Conservation (phyloP, 2,329 filamentous ascomycete species). For the Zymoseptoria brevis region DNA sequence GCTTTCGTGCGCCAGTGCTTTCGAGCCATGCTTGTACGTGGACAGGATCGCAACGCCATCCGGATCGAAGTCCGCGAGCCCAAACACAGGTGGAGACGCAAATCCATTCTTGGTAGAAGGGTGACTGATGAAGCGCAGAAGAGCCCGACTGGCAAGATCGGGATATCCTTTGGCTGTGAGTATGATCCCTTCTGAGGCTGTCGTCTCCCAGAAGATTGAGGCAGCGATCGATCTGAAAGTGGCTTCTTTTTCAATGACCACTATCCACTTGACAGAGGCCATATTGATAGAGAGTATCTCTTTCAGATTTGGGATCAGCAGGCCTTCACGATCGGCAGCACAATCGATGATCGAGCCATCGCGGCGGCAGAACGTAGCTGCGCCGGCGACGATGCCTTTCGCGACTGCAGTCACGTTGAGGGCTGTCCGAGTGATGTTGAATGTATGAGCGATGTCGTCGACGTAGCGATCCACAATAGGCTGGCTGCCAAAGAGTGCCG, state of each 20-base stretch:
- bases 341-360: conserved; percentile 39
- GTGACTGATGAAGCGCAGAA: conserved; percentile 50
- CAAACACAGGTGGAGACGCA: conserved; percentile 46
- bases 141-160: conserved; percentile 60
- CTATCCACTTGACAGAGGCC: conserved; percentile 51
- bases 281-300: conserved; percentile 47
- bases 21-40: conserved; percentile 66
- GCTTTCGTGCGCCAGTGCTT: conserved; percentile 52
- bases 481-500: conserved; percentile 63
- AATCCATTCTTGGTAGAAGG: conserved; percentile 39
- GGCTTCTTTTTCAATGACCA: conserved; percentile 79
- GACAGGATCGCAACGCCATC: conserved; percentile 66
- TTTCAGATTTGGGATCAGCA: conserved; percentile 50
- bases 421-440: conserved; percentile 54
- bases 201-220: conserved; percentile 46
- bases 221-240: conserved; percentile 61
- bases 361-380: conserved; percentile 40
- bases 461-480: conserved; percentile 61
- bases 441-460: conserved; percentile 64
- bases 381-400: conserved; percentile 63
- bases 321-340: conserved; percentile 44
- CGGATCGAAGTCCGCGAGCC: conserved; percentile 67
- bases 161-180: conserved; percentile 77
- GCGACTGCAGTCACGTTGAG: conserved; percentile 67
- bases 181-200: conserved; percentile 52